Evolutionary conservation across 1,284 basidiomycete genomes (phyloP), one percentile per base, ranked within the genome.

Genomic region (Polyporus tsugae): DNA sequence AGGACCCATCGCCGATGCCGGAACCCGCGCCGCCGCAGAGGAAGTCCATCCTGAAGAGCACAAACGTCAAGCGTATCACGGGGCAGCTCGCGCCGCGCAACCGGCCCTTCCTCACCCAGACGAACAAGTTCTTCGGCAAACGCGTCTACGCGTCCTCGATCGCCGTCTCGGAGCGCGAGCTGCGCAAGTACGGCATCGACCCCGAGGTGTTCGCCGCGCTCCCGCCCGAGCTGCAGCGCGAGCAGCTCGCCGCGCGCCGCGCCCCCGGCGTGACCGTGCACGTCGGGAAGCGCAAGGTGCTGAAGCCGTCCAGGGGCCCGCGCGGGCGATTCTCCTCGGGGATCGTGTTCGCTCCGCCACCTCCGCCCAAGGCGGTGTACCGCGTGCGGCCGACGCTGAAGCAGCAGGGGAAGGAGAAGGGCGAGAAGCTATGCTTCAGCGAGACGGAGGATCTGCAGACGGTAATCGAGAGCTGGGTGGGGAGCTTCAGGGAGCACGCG

Each of bases 391-490:
- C 87, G 1, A 80, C 81, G 61, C 80, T 93, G 59, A 86, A 89
- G 65, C 88, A 87, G 69, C 85, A 85, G 67, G 86, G 85, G 6
- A 84, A 83, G 70, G 73, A 79, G 49, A 85, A 83, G 66, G 84
- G 83, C n/a, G 84, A 87, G 76, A 89, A 86, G 73, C 68, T 88
- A 35, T 78, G 80, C 62, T 89, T 89, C 65, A 85, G 84, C 6
- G 87, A 90, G 72, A 85, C 87, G 22, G 86, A 86, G 46, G 92
- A 94, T 70, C 85, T 96, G 38, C 88, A 93, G 75, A 78, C 80
- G 4, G 83, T 92, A 29, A 84, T 97, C 46, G 89, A 89, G 70
- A 76, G 81, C 44, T 97, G 95, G 95, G 87, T 96, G 4, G 82
- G 85, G 55, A 80, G 83, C 0, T 91, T 91, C 73, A 77, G 78